A percentile compares a stretch with the other conserved stretches of the same genome.
Evolutionary conservation across 140 eudicot species (phyloP).

Genomic region (Anethum foeniculum): DNA sequence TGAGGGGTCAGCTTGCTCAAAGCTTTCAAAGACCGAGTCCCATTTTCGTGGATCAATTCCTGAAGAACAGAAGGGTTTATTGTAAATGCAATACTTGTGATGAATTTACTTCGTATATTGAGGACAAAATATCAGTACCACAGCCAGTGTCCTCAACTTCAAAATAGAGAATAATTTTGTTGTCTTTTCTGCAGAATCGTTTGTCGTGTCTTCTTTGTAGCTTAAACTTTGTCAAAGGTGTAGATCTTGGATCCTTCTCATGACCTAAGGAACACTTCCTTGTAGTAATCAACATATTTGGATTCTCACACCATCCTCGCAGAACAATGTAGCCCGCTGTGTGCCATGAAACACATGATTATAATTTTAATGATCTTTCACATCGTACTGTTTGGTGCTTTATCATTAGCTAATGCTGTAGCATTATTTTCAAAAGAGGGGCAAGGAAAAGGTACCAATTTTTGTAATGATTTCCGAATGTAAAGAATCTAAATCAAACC

Average conservation of each 20-base stretch:
- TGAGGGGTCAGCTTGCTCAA: conserved; percentile 98
- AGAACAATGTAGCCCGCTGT: conserved; percentile 85
- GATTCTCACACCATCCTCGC: conserved; percentile 86
- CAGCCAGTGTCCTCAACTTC: conserved; percentile 98
- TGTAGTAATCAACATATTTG: conserved; percentile 7
- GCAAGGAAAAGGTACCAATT: not conserved
- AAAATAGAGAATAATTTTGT: conserved; percentile 66
- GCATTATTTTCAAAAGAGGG: not conserved
- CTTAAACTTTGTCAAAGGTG: conserved; percentile 30
- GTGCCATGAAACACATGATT: conserved; percentile 17
- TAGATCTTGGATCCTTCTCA: conserved; percentile 18
- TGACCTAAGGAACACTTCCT: not conserved
- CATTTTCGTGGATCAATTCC: conserved; percentile 97
- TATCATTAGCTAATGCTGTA: not conserved
- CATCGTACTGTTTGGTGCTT: not conserved
- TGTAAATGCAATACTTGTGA: not conserved
- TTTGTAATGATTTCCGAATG: not conserved
- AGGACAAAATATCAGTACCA: conserved; percentile 38
- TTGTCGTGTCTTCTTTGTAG: conserved; percentile 32
- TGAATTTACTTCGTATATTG: not conserved
- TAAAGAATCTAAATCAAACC: not conserved
- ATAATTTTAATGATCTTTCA: not conserved
- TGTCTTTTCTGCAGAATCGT: conserved; percentile 47
- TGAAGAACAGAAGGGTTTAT: conserved; percentile 16
- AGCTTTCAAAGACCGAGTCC: conserved; percentile 98